These are phyloP conservation scores for Centella asiatica DNA, from an alignment of 129 eudicot species.

Conservation along the genomic window DNA sequence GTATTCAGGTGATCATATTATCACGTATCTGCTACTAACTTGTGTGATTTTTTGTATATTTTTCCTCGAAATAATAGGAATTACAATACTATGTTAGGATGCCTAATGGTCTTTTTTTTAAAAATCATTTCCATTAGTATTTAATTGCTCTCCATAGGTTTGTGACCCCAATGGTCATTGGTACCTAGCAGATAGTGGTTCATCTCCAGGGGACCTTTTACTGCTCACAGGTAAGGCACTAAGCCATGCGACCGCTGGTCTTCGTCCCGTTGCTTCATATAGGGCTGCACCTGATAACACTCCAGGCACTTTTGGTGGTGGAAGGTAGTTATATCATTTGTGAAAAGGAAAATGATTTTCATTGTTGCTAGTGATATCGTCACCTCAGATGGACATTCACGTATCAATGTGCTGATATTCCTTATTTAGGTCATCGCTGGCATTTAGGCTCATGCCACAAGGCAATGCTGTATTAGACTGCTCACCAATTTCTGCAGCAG, in stretches of 20 bases:
- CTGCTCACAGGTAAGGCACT: conserved; percentile 86
- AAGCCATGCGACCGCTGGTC: conserved; percentile 90
- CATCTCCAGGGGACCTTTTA: conserved; percentile 72
- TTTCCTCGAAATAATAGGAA: conserved; percentile 8
- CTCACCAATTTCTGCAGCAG: conserved; percentile 70
- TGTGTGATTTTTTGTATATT: background rate
- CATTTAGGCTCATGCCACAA: conserved; percentile 92
- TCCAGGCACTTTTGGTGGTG: conserved; percentile 37
- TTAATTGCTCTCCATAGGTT: conserved; percentile 48
- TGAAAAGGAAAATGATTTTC: conserved; percentile 4
- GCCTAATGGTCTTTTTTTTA: conserved; percentile 9
- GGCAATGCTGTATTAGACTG: conserved; percentile 89
- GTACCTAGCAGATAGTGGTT: conserved; percentile 78
- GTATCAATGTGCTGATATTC: conserved; percentile 7
- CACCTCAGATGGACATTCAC: background rate
- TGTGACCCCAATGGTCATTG: conserved; percentile 97
- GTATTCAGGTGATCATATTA: conserved; percentile 55
- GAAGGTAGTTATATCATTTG: conserved; percentile 47
- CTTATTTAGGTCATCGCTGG: conserved; percentile 66
- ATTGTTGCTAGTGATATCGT: conserved; percentile 1
- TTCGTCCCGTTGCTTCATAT: conserved; percentile 74
- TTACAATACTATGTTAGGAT: background rate
- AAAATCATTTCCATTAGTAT: conserved; percentile 18
- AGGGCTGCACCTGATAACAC: conserved; percentile 49
- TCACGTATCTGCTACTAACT: background rate